Evolutionary conservation across 805 yeast genomes (phyloP), one percentile per base, ranked within the genome.

Genomic region (Ogataea pignaliae): DNA sequence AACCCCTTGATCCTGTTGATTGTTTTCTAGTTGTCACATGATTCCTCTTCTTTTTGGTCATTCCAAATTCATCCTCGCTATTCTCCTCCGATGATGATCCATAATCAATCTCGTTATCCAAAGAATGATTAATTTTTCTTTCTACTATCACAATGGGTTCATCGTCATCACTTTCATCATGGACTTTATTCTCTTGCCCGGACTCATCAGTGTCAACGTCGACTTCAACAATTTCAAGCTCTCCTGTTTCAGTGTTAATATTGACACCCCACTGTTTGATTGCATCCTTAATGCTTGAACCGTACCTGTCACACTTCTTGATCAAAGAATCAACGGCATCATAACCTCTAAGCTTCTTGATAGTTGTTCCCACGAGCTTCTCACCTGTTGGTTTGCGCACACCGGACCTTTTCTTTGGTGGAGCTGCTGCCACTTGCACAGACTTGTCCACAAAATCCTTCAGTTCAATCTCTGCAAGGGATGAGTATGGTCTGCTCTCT

Each of bases 261-360:
- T 78, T 73, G n/a, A 88, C 88, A 30, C 97, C 97, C 99, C 99
- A 91, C 47, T 76, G 73, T 39, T 70, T 71, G 66, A 93, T 87
- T 49, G 87, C 93, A 11, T 67, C 62, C 5, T 88, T 73, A 45
- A 93, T 88, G 8, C 71, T 62, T 13, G 73, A 70, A 44, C 97
- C 96, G 52, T 85, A 83, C 14, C 78, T 76, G 10, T 89, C 80
- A 68, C 99, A 93, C 52, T 81, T 78, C 46, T 80, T 80, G 48
- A 93, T 88, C 52, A 93, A 70, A n/a, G 95, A 84, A 55, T 91
- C 98, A 36, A 93, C 96, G 0, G 99, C 98, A 48, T 82, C 83
- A 61, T 93, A 93, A 5, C 98, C 98, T 55, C 81, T 79, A 50
- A 93, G 71, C 13, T 88, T 83, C 50, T 75, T 69, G 38, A 77